A percentile compares a stretch with the other conserved stretches of the same genome.
phyloP scores from a whole-genome alignment of 352 stramenopile species.

The Albugo candida region DNA sequence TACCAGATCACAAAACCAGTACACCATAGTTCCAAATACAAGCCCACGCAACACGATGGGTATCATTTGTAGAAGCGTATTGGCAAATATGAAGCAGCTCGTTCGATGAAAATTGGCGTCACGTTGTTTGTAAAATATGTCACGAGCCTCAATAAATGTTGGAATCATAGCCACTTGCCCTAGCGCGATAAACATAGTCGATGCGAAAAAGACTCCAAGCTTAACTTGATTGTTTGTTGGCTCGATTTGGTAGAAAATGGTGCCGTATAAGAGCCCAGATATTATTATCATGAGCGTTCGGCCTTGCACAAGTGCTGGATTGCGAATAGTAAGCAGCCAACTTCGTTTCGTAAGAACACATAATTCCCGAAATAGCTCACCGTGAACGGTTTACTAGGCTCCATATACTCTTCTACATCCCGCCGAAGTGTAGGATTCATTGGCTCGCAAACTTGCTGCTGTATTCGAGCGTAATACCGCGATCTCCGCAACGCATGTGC shows the following conservation, averaged over 20 bases:
- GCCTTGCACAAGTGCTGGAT: conserved; percentile 16
- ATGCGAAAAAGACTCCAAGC: conserved; percentile 64
- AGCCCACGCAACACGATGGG: conserved; percentile 26
- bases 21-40: conserved; percentile 57
- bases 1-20: conserved; percentile 52
- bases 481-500: conserved; percentile 6
- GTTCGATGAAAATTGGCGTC: conserved; percentile 57
- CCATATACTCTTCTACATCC: conserved; percentile 59
- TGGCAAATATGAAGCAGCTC: conserved; percentile 35
- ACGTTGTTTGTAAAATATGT: conserved; percentile 67
- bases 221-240: conserved; percentile 17
- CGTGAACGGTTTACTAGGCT: conserved; percentile 21
- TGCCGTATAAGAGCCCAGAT: conserved; percentile 26
- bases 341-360: conserved; percentile 27
- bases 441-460: conserved; percentile 2
- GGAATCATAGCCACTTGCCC: conserved; percentile 53
- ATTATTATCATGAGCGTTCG: conserved; percentile 18
- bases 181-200: conserved; percentile 52
- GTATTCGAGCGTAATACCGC: conserved; percentile 1
- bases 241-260: conserved; percentile 25
- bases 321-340: conserved; percentile 35
- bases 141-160: conserved; percentile 39
- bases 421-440: conserved; percentile 2
- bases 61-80: conserved; percentile 14
- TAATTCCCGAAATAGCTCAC: conserved; percentile 13